These are phyloP conservation scores for Prasinococcaceae sp. DNA, from an alignment of 139 green algal species.

Conservation along the genomic window DNA sequence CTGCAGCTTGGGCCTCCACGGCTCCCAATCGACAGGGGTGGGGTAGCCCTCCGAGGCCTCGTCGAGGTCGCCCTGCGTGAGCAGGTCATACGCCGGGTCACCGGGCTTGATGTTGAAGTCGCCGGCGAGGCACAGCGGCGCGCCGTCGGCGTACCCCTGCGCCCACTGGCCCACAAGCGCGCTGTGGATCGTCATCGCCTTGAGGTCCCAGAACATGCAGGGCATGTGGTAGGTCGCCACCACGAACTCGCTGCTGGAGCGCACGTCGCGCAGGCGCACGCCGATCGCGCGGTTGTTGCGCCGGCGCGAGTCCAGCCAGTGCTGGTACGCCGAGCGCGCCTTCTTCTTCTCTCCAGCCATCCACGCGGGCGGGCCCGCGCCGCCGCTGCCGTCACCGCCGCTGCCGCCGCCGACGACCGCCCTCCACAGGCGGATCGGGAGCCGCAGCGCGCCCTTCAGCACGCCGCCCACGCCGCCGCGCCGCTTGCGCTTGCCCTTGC, in stretches of 20 bases:
- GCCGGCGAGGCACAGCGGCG: constrained; percentile 7
- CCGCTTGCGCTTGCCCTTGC: neutral
- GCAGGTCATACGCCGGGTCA: constrained; percentile 12
- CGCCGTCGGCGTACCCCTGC: neutral
- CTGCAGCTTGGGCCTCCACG: constrained; percentile 4
- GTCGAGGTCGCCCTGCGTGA: constrained; percentile 9
- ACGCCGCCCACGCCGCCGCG: no score
- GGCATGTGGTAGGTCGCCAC: constrained; percentile 31
- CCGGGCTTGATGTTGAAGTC: constrained; percentile 26
- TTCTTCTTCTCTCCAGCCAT: no score
- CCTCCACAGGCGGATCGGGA: no score
- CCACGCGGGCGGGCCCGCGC: no score
- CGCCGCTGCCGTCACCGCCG: no score
- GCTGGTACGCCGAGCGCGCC: no score
- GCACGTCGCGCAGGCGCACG: no score
- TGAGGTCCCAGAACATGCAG: constrained; percentile 18
- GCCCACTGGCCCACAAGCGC: constrained; percentile 11
- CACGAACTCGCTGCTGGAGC: no score
- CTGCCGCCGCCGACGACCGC: no score
- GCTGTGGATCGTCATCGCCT: constrained; percentile 23
- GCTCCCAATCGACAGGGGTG: neutral
- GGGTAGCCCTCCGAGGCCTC: constrained; percentile 7
- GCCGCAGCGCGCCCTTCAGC: no score
- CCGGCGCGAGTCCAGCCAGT: no score
- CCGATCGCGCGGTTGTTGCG: no score